Evolutionary conservation across 2,329 filamentous ascomycete species (phyloP), one percentile per base, ranked within the genome.

Genomic region (Alternaria sp.): DNA sequence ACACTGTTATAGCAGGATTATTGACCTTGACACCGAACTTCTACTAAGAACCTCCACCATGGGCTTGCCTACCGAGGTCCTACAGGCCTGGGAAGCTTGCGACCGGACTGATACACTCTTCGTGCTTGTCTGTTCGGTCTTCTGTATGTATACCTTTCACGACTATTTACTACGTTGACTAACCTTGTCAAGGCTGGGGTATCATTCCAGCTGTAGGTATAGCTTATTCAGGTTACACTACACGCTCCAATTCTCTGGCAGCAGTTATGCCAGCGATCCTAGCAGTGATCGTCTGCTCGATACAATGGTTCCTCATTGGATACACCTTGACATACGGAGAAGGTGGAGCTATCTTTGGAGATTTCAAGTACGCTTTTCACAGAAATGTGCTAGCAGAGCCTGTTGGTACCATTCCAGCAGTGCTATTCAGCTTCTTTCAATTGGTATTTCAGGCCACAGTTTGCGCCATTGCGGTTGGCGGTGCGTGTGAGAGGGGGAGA

Each of bases 151-250:
- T 3, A 45, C 9, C 6, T 17, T 44, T 13, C 25, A 54, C 17
- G 2, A 17, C 13, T 17, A 10, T 44, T n/a, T 19, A 47, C 30
- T 3, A 60, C 25, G 23, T 30, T 45, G 23, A 26, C 57, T 68
- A 9, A 65, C 28, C 30, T 26, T n/a, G 2, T 4, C 15, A 19
- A 75, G 73, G 84, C 70, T 85, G 83, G 84, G 80, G 82, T 2
- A 85, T 86, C 64, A 83, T 86, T 11, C 84, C 84, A 6, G 84
- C 84, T 0, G 83, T 86, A 45, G 84, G 84, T 10, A 81, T 85
- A 17, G 84, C 81, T 5, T 86, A 86, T 68, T 82, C 80, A 1
- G 83, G 84, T 4, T 86, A 85, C 70, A 82, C 83, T 1, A 85
- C 82, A 49, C 77, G 82, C 13, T 81, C 81, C 54, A 85, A 83